phyloP scores from a whole-genome alignment of 176 grass and related monocot genomes.

The Zoysia japonica region DNA sequence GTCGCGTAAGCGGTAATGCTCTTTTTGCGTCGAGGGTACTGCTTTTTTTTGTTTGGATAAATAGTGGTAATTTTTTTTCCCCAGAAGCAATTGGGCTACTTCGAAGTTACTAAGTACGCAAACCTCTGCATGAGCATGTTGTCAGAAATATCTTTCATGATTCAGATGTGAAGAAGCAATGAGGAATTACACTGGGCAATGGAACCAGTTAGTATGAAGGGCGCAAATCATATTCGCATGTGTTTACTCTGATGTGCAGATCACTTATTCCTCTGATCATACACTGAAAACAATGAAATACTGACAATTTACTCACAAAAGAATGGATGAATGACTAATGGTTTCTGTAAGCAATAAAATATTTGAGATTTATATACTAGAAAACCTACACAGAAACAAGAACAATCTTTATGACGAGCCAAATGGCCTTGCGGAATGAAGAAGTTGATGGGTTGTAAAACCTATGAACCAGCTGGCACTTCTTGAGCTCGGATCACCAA shows the following conservation, averaged over 20 bases:
- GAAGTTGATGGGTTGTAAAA: neutral
- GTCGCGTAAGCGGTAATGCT: neutral
- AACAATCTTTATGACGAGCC: neutral
- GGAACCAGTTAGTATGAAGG: neutral
- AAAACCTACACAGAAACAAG: neutral
- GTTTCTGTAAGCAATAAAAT: neutral
- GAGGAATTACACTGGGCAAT: neutral
- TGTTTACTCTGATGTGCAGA: neutral
- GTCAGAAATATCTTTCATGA: neutral
- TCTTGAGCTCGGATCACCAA: constrained; percentile 67
- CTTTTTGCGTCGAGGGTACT: too few species aligned
- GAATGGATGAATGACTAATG: constrained; percentile 26
- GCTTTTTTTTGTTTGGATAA: too few species aligned
- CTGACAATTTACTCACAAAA: constrained; percentile 4
- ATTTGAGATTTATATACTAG: neutral
- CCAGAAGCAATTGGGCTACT: neutral
- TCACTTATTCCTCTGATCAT: neutral
- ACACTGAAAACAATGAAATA: neutral
- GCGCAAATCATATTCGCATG: neutral
- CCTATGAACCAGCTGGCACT: constrained; percentile 29
- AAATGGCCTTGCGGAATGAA: neutral
- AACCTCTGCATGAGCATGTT: neutral
- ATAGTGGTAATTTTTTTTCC: too few species aligned
- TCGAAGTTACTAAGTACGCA: neutral
- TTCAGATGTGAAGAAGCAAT: neutral